Conservation (phyloP, 108 stramenopile genomes). For the Pseudonitzschia delicatissima region DNA sequence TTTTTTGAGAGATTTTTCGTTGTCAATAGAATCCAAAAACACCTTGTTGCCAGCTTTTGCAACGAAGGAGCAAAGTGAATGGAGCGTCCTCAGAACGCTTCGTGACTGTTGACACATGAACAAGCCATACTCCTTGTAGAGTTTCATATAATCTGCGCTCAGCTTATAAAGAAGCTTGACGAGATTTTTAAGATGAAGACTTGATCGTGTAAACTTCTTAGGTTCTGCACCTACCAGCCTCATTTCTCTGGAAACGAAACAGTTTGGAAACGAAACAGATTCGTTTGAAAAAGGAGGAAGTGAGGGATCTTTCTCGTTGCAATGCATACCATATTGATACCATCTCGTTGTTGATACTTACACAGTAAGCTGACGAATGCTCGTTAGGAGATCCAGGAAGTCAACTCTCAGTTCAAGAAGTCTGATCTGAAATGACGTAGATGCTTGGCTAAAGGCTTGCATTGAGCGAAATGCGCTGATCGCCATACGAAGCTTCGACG, state of each 20-base stretch:
- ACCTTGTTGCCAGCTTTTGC: slow-evolving; percentile 1
- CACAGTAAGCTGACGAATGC: slow-evolving; percentile 31
- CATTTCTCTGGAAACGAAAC: slow-evolving; percentile 46
- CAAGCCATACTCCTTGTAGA: slow-evolving; percentile 39
- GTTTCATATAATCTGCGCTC: slow-evolving; percentile 19
- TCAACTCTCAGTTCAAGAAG: slow-evolving; percentile 39
- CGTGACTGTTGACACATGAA: slow-evolving; percentile 40
- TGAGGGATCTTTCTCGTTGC: too few species aligned
- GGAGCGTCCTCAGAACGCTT: slow-evolving; percentile 29
- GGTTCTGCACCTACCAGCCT: slow-evolving; percentile 37
- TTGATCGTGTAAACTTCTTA: slow-evolving; percentile 36
- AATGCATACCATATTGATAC: too few species aligned
- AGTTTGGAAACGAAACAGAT: too few species aligned
- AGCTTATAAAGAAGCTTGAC: slow-evolving; percentile 23
- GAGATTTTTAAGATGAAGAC: slow-evolving; percentile 32
- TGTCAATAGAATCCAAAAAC: slow-evolving; percentile 28
- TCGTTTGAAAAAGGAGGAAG: too few species aligned
- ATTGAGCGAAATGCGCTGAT: slow-evolving; percentile 15
- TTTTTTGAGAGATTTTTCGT: not conserved
- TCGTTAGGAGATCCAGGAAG: slow-evolving; percentile 37
- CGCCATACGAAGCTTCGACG: slow-evolving; percentile 23
- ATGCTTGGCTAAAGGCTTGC: not conserved
- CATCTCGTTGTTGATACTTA: not conserved
- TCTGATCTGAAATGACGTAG: slow-evolving; percentile 30
- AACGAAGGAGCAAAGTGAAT: slow-evolving; percentile 33